Conservation (phyloP, 306 rosid species). For the Benincasa hispida region DNA sequence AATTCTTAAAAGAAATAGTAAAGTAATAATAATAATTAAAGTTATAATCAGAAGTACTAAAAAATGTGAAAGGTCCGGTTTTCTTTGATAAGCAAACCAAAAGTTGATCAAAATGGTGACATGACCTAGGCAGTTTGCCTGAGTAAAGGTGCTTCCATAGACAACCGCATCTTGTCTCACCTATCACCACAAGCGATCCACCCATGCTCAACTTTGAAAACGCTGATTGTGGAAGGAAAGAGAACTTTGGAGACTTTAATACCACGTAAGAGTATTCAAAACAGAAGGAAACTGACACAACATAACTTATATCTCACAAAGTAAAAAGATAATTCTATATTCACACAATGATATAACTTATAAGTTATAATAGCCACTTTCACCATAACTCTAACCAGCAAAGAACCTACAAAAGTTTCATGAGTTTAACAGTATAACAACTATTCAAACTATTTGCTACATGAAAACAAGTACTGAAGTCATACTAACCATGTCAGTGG, state of each 20-base stretch:
- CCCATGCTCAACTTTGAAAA: background rate
- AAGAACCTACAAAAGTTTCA: background rate
- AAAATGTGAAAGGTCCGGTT: background rate
- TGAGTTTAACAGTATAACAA: background rate
- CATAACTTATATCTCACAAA: background rate
- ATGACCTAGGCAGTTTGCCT: background rate
- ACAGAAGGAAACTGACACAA: background rate
- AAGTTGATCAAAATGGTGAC: background rate
- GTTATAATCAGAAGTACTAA: background rate
- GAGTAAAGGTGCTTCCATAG: background rate
- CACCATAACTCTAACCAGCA: background rate
- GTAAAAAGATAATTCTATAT: background rate
- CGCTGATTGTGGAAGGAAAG: background rate
- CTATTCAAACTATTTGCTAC: background rate
- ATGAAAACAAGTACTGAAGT: slow-evolving; percentile 8
- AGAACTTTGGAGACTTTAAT: background rate
- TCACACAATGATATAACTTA: background rate
- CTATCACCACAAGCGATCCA: background rate
- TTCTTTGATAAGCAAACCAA: background rate
- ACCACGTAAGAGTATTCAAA: background rate
- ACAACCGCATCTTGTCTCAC: background rate
- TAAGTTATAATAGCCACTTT: background rate
- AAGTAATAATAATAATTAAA: no score
- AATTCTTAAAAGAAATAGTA: background rate
- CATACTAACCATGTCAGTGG: slow-evolving; percentile 42